Conservation (phyloP, 495 filamentous ascomycete species). For the Penicillium ucsense region DNA sequence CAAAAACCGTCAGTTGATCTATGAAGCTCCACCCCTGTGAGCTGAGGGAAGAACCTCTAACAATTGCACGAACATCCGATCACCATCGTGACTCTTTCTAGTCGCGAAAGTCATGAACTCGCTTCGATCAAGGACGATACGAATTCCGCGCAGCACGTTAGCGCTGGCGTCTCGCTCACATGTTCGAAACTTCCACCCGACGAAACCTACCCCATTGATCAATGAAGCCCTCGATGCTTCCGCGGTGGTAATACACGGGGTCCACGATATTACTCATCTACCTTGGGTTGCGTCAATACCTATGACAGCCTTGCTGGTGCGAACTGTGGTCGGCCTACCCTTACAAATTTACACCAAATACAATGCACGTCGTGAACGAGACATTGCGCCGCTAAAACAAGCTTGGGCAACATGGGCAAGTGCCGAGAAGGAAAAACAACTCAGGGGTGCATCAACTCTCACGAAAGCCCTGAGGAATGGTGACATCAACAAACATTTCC, state of each 20-base stretch:
- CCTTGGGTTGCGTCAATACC: slow-evolving; percentile 69
- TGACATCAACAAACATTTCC: slow-evolving; percentile 4
- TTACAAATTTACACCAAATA: slow-evolving; percentile 43
- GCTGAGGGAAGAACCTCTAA: too few species aligned
- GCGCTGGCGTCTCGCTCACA: slow-evolving; percentile 10
- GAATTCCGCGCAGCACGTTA: slow-evolving; percentile 1
- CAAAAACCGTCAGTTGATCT: not conserved
- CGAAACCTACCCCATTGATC: slow-evolving; percentile 30
- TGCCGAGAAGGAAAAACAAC: not conserved
- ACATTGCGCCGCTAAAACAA: slow-evolving; percentile 40
- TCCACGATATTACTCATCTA: slow-evolving; percentile 50
- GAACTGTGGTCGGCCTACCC: slow-evolving; percentile 48
- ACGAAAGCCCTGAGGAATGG: not conserved
- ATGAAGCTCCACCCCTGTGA: too few species aligned
- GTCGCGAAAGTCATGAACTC: slow-evolving; percentile 7
- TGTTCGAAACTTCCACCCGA: slow-evolving; percentile 38
- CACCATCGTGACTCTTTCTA: not conserved
- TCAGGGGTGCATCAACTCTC: not conserved
- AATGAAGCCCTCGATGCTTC: slow-evolving; percentile 41
- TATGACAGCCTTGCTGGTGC: slow-evolving; percentile 54
- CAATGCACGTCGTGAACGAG: slow-evolving; percentile 28
- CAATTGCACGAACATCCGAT: not conserved
- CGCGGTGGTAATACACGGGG: slow-evolving; percentile 44
- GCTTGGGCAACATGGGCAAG: slow-evolving; percentile 36
- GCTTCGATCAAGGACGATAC: slow-evolving; percentile 6